Percentiles rank a stretch among this genome's conserved stretches.
These are phyloP conservation scores for Rhodotorula graminis DNA, from an alignment of 768 basidiomycete genomes.

Conservation along the genomic window DNA sequence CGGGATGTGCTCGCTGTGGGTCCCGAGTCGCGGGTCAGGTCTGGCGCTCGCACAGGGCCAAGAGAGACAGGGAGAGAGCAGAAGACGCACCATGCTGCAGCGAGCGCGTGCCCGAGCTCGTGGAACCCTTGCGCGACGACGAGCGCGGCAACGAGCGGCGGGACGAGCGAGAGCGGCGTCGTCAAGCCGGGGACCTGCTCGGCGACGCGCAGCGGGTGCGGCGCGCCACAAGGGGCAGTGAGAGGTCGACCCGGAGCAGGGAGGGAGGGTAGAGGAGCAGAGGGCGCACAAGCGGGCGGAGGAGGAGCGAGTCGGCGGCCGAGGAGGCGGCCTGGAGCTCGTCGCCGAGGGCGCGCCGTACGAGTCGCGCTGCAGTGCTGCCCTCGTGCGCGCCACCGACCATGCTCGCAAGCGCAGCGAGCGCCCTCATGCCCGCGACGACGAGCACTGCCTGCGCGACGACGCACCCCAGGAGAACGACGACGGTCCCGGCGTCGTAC, in stretches of 20 bases:
- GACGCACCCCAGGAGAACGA: background rate
- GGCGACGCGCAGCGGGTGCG: too few species aligned
- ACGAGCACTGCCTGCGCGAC: conserved; percentile 10
- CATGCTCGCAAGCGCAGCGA: background rate
- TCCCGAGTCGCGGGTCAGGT: background rate
- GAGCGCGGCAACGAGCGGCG: conserved; percentile 5
- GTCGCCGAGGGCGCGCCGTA: background rate
- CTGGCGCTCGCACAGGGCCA: too few species aligned
- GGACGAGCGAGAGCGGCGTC: conserved; percentile 2
- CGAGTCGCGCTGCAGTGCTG: background rate
- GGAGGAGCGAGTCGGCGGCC: background rate
- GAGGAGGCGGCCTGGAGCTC: background rate
- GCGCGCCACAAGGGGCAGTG: background rate
- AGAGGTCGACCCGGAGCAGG: too few species aligned
- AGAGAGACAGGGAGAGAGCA: background rate
- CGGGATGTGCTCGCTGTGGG: conserved; percentile 9
- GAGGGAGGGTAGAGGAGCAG: background rate
- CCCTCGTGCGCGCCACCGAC: background rate
- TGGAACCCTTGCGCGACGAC: conserved; percentile 20
- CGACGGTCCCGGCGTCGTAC: conserved; percentile 2
- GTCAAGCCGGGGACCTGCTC: background rate
- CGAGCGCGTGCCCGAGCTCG: conserved; percentile 27
- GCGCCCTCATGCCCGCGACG: background rate
- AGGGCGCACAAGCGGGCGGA: conserved; percentile 19
- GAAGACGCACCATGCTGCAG: conserved; percentile 11